Evolutionary conservation across 1,139 yeast species (phyloP).

Genomic region (Kluyveromyces marxianus): DNA sequence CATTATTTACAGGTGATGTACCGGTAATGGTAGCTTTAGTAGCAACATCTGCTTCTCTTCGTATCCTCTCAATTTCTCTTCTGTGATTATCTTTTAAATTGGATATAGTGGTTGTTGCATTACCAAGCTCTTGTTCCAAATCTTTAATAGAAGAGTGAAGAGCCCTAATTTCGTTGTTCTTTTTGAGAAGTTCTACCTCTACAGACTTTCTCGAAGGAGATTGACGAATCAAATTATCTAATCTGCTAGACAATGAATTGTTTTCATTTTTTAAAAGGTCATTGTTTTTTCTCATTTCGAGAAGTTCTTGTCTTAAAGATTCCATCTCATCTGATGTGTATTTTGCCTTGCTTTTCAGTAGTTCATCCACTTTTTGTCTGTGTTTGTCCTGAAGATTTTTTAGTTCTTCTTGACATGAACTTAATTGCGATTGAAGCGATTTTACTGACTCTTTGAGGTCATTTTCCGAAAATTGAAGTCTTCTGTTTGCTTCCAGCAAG

Average conservation of each 20-base stretch:
- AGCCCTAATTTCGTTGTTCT: slow-evolving; percentile 10
- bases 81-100: slow-evolving; percentile 34
- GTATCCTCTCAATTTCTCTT: slow-evolving; percentile 25
- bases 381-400: neutral
- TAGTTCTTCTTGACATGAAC: neutral
- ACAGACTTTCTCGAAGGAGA: slow-evolving; percentile 14
- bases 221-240: slow-evolving; percentile 8
- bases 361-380: slow-evolving; percentile 5
- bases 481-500: neutral
- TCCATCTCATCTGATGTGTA: neutral
- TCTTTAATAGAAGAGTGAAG: slow-evolving; percentile 8
- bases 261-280: slow-evolving; percentile 10
- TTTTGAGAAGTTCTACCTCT: slow-evolving; percentile 6
- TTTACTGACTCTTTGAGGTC: neutral
- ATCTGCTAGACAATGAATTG: slow-evolving; percentile 9
- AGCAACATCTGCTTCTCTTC: slow-evolving; percentile 14
- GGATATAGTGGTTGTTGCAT: slow-evolving; percentile 6
- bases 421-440: neutral
- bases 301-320: slow-evolving; percentile 11
- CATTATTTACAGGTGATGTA: neutral
- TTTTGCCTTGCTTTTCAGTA: neutral
- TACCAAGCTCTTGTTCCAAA: slow-evolving; percentile 15
- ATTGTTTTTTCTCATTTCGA: slow-evolving; percentile 7
- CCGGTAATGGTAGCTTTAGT: no score
- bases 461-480: neutral